phyloP scores from a whole-genome alignment of 2,329 filamentous ascomycete species.

The Trichoderma atroviride region DNA sequence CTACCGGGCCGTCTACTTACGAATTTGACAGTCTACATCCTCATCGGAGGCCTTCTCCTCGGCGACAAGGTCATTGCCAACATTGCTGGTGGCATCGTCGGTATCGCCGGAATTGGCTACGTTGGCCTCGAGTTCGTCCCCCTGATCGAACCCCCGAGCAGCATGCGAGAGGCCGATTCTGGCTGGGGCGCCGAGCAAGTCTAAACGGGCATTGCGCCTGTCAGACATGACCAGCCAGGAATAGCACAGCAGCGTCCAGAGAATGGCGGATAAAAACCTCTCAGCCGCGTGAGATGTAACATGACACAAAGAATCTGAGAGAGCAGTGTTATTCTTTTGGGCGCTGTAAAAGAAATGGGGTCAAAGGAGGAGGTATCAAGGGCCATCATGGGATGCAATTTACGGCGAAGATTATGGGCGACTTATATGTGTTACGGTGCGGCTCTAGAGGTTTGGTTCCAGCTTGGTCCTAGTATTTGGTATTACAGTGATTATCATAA shows the following conservation, averaged over 20 bases:
- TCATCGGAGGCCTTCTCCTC: conserved; percentile 84
- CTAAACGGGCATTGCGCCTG: conserved; percentile 43
- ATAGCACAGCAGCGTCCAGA: background rate
- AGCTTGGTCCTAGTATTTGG: background rate
- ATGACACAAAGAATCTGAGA: background rate
- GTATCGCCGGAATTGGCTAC: conserved; percentile 78
- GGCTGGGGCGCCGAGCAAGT: conserved; percentile 80
- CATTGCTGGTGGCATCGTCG: conserved; percentile 78
- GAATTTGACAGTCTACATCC: conserved; percentile 78
- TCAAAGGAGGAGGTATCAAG: background rate
- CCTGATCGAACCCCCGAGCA: conserved; percentile 76
- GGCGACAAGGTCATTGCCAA: conserved; percentile 67
- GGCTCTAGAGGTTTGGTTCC: background rate
- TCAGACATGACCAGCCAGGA: background rate
- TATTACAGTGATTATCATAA: background rate
- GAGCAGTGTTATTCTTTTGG: background rate
- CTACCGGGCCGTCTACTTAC: conserved; percentile 10
- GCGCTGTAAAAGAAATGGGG: background rate
- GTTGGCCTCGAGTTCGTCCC: conserved; percentile 74
- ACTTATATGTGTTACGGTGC: background rate
- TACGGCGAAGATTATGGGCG: background rate
- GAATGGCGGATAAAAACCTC: background rate
- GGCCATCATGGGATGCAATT: background rate
- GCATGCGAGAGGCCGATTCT: conserved; percentile 77
- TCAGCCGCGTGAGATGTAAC: background rate